Percentiles rank a stretch among this genome's conserved stretches.
phyloP scores from a whole-genome alignment of 352 stramenopile genomes.

The Pythium monospermum region DNA sequence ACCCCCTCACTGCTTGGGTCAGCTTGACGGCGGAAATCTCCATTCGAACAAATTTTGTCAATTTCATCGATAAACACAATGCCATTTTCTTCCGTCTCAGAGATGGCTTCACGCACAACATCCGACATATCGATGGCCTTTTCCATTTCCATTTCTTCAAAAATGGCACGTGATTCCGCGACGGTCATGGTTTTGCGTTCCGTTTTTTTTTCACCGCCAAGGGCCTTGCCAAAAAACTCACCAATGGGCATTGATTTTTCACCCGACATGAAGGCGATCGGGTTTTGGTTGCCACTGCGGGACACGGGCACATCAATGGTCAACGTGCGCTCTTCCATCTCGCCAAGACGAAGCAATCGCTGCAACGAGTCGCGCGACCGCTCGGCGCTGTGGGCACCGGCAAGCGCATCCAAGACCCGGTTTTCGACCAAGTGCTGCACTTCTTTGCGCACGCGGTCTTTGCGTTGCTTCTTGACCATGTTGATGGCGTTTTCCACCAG shows the following conservation, averaged over 20 bases:
- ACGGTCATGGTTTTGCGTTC: constrained; percentile 94
- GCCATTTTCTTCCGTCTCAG: constrained; percentile 96
- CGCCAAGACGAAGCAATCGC: constrained; percentile 81
- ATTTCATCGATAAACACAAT: constrained; percentile 99
- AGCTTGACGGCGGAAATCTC: constrained; percentile 89
- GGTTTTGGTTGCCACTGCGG: constrained; percentile 39
- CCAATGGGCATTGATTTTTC: constrained; percentile 70
- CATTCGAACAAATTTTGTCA: constrained; percentile 98
- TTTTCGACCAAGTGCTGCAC: constrained; percentile 93
- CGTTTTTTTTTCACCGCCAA: constrained; percentile 80
- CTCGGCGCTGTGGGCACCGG: constrained; percentile 78
- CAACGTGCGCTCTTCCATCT: constrained; percentile 81
- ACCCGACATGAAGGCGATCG: constrained; percentile 66
- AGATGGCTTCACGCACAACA: constrained; percentile 78
- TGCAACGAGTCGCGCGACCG: constrained; percentile 90
- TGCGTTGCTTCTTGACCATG: constrained; percentile 94
- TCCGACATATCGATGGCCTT: constrained; percentile 90
- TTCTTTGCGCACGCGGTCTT: constrained; percentile 90
- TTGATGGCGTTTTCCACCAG: constrained; percentile 97
- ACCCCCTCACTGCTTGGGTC: constrained; percentile 98
- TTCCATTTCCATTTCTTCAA: constrained; percentile 96
- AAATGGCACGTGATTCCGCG: constrained; percentile 89
- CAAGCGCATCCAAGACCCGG: constrained; percentile 94
- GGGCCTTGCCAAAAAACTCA: constrained; percentile 66
- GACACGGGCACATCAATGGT: constrained; percentile 64